Evolutionary conservation across 345 rosid genomes (phyloP).

Genomic region (Citrus maxima): DNA sequence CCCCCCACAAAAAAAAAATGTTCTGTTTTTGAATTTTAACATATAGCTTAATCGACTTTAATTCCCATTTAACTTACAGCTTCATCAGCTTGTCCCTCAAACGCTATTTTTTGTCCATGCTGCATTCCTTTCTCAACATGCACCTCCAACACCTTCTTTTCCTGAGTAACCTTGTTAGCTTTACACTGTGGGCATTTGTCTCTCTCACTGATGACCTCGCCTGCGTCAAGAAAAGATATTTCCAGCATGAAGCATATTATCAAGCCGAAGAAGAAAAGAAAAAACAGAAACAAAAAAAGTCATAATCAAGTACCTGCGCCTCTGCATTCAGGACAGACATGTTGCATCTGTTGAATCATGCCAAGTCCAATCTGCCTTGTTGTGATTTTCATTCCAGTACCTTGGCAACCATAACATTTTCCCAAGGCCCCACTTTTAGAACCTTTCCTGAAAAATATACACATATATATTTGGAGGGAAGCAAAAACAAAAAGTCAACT

Average conservation of each 20-base stretch:
- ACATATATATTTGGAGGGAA: neutral
- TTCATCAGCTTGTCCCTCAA: slow-evolving; percentile 62
- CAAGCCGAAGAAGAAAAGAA: neutral
- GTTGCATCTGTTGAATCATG: slow-evolving; percentile 65
- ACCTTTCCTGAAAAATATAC: slow-evolving; percentile 43
- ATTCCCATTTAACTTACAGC: slow-evolving; percentile 36
- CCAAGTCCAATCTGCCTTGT: slow-evolving; percentile 41
- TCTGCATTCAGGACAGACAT: slow-evolving; percentile 51
- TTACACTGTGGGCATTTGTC: slow-evolving; percentile 53
- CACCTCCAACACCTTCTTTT: slow-evolving; percentile 57
- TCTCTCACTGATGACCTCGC: slow-evolving; percentile 52
- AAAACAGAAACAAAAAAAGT: neutral
- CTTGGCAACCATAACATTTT: slow-evolving; percentile 52
- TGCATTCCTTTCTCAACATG: slow-evolving; percentile 64
- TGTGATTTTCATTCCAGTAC: slow-evolving; percentile 54
- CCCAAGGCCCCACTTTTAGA: slow-evolving; percentile 51
- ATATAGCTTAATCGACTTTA: neutral
- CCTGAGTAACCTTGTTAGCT: slow-evolving; percentile 46
- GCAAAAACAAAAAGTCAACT: neutral
- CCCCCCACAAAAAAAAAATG: neutral
- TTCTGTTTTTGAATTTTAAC: neutral
- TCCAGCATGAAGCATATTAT: neutral
- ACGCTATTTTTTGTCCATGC: slow-evolving; percentile 43
- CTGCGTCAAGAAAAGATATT: slow-evolving; percentile 18
- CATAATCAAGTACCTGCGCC: slow-evolving; percentile 37